Percentiles rank a stretch among this genome's conserved stretches.
phyloP scores from a whole-genome alignment of 805 yeast genomes.

The Kazachstania kunashirensis region DNA sequence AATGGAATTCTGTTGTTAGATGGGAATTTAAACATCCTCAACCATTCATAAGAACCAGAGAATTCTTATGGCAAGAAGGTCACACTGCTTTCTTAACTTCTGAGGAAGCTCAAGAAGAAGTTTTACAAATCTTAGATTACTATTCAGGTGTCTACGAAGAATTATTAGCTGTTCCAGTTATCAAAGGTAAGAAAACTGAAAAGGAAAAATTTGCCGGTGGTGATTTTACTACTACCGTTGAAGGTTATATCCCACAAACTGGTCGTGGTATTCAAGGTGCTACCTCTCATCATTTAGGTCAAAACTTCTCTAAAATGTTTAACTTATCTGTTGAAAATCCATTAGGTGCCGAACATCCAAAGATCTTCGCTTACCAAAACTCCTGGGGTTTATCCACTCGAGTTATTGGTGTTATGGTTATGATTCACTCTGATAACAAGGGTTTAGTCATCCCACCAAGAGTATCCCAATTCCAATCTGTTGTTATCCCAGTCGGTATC shows the following conservation, averaged over 20 bases:
- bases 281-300: conserved; percentile 95
- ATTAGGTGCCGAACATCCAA: conserved; percentile 77
- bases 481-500: conserved; percentile 89
- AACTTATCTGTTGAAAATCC: conserved; percentile 94
- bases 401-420: conserved; percentile 98
- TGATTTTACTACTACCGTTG: conserved; percentile 87
- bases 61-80: conserved; percentile 99
- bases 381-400: conserved; percentile 99
- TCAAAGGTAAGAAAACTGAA: conserved; percentile 91
- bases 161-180: conserved; percentile 92
- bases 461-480: conserved; percentile 86
- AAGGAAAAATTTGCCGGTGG: conserved; percentile 99
- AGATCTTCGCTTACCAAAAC: conserved; percentile 86
- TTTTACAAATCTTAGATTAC: conserved; percentile 72
- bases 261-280: conserved; percentile 99
- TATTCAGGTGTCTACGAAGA: conserved; percentile 82
- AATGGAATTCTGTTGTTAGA: conserved; percentile 99
- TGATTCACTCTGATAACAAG: conserved; percentile 97
- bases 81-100: conserved; percentile 91
- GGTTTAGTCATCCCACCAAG: conserved; percentile 97
- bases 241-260: conserved; percentile 94
- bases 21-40: conserved; percentile 99
- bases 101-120: conserved; percentile 78
- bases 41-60: conserved; percentile 97
- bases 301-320: conserved; percentile 98